Evolutionary conservation across 768 basidiomycete genomes (phyloP), one percentile per base, ranked within the genome.

Genomic region (Psilocybe sp.): DNA sequence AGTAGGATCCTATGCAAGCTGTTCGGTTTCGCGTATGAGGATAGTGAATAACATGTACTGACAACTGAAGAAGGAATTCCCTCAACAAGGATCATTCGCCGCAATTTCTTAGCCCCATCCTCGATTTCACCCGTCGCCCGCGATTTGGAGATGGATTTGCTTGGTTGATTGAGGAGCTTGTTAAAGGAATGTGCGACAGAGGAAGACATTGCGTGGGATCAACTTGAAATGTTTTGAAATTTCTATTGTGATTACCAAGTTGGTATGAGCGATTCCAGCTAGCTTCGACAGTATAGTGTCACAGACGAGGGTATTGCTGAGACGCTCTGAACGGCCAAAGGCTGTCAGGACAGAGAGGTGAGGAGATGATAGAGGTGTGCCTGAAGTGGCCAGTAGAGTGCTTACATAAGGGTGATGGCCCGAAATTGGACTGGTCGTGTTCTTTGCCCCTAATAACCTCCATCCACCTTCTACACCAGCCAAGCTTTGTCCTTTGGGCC

Each of bases 71-170:
- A 88, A 14, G 93, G 93, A 50, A 96, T 90, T 7, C 92, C 92
- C 52, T 95, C 93, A 16, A 92, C 89, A 31, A 97, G 80, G 40
- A 97, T 93, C 71, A 93, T 73, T 34, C 93, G 79, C 37, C 93
- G 73, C 48, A 97, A 71, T 68, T 91, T 90, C 71, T 89, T 92
- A n/a, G 86, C 75, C 16, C 82, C 84, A 65, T 95, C 93, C 35
- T 91, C 87, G 44, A 69, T 55, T 20, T 92, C 81, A 32, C 76
- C 71, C 16, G 80, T 71, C 13, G 80, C 74, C 49, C 84, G 79
- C 50, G 83, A 78, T 66, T 82, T 87, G 5, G 87, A 82, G 7
- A 78, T 71, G 7, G 69, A 64, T 61, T 82, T 88, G 49, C 23
- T 28, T 28, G 87, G 78, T 54, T 85, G 85, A 56, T 78, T 84